Percentiles rank a stretch among this genome's conserved stretches.
phyloP scores from a whole-genome alignment of 257 asterid species.

The Solanum piurae region DNA sequence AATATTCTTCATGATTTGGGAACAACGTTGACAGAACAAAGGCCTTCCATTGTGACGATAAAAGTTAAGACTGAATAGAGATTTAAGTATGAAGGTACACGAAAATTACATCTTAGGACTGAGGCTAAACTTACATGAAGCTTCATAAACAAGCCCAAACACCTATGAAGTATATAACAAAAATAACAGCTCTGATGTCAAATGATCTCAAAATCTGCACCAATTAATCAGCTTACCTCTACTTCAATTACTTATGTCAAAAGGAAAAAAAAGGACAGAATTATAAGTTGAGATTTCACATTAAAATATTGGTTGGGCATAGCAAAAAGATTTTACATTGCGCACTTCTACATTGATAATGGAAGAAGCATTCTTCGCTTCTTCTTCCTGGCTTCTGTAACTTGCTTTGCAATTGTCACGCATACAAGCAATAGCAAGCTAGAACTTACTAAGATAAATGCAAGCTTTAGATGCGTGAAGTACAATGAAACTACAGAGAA shows the following conservation, averaged over 20 bases:
- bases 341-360: conserved; percentile 55
- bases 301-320: conserved; percentile 1
- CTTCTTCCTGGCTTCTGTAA: conserved; percentile 60
- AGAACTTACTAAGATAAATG: conserved; percentile 42
- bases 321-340: neutral
- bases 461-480: conserved; percentile 55
- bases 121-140: neutral
- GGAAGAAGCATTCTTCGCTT: conserved; percentile 97
- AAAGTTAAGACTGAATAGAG: neutral
- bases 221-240: conserved; percentile 8
- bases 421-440: conserved; percentile 50
- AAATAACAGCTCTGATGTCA: neutral
- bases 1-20: neutral
- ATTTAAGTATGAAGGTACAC: neutral
- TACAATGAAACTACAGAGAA: conserved; percentile 77
- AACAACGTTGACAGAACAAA: neutral
- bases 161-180: neutral
- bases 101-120: neutral
- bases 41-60: neutral
- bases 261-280: neutral
- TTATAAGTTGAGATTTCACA: conserved; percentile 12
- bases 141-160: conserved; percentile 2
- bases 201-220: neutral
- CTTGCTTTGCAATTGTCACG: conserved; percentile 74
- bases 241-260: conserved; percentile 16